Percentiles rank a stretch among this genome's conserved stretches.
Evolutionary conservation across 2,329 filamentous ascomycete species (phyloP).

Genomic region (Colletotrichum sp.): DNA sequence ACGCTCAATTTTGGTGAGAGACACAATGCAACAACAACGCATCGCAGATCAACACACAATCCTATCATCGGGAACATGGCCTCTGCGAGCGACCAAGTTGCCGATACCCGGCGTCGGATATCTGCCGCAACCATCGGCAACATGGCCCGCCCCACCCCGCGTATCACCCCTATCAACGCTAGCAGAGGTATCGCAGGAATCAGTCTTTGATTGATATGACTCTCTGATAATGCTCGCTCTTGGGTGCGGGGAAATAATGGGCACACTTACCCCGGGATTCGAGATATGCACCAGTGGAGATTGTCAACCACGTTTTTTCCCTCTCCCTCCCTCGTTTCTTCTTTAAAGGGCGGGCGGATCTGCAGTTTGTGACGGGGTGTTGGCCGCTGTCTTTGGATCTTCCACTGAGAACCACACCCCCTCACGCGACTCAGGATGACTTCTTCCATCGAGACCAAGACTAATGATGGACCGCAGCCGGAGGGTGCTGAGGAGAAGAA

Average conservation of each 20-base stretch:
- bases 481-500: constrained; percentile 16
- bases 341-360: not conserved
- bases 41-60: not conserved
- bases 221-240: not conserved
- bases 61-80: not conserved
- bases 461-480: not conserved
- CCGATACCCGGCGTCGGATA: constrained; percentile 14
- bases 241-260: constrained; percentile 3
- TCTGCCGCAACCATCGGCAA: constrained; percentile 12
- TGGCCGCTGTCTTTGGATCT: not conserved
- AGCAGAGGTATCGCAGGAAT: constrained; percentile 1
- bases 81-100: not conserved
- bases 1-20: not conserved
- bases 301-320: not conserved
- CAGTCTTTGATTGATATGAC: not conserved
- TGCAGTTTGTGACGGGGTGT: not conserved
- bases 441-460: not conserved
- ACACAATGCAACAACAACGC: not conserved
- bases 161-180: constrained; percentile 8
- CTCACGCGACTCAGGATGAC: not conserved
- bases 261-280: not conserved
- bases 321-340: not conserved
- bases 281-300: not conserved
- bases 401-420: not conserved
- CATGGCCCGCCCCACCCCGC: not conserved